Evolutionary conservation across 1,139 yeast species (phyloP).

Genomic region (Geotrichum phurueaensis): DNA sequence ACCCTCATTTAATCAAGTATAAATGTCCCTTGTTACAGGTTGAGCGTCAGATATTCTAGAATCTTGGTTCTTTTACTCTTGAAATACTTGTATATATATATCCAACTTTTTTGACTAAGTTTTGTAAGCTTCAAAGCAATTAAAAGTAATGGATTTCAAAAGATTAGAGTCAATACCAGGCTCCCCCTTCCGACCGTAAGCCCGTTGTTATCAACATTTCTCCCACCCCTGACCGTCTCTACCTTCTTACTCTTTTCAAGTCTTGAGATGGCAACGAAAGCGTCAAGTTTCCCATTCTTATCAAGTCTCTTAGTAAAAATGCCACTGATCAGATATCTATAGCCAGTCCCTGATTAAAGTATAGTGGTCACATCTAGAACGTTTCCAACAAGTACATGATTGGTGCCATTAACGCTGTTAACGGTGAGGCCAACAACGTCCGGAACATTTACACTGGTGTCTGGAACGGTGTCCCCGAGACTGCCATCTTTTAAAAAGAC

Average conservation of each 20-base stretch:
- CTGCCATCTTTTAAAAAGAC: conserved; percentile 93
- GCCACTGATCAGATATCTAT: conserved; percentile 98
- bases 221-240: conserved; percentile 74
- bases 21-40: no score
- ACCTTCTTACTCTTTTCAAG: conserved; percentile 79
- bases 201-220: conserved; percentile 72
- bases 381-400: conserved; percentile 91
- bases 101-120: no score
- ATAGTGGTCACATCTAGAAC: conserved; percentile 95
- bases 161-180: no score
- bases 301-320: conserved; percentile 95
- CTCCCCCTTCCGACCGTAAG: conserved; percentile 62
- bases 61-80: no score
- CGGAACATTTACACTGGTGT: conserved; percentile 87
- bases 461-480: conserved; percentile 92
- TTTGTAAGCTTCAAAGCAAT: no score
- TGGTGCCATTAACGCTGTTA: no score
- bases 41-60: no score
- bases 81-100: no score
- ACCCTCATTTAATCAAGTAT: no score
- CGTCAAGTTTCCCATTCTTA: conserved; percentile 63
- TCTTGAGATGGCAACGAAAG: conserved; percentile 85
- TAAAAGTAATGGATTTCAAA: no score
- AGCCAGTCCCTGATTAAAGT: conserved; percentile 98
- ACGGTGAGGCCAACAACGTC: conserved; percentile 90